These are phyloP conservation scores for Xylaria venustula DNA, from an alignment of 495 filamentous ascomycete species.

Conservation along the genomic window DNA sequence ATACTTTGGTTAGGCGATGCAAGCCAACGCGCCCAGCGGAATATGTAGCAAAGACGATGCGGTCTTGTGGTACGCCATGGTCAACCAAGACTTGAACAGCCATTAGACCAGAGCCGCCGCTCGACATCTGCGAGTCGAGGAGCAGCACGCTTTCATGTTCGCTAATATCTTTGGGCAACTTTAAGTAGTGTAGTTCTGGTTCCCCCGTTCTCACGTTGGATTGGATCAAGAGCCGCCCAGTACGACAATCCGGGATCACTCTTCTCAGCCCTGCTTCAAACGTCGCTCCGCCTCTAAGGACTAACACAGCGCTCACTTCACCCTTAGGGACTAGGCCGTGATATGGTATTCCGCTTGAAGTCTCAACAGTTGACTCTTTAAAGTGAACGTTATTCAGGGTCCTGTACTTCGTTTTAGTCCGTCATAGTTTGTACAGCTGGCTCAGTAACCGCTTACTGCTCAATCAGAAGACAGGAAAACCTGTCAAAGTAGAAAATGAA, in stretches of 20 bases:
- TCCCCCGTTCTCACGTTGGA: slow-evolving; percentile 80
- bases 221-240: slow-evolving; percentile 86
- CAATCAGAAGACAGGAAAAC: slow-evolving; percentile 76
- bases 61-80: slow-evolving; percentile 83
- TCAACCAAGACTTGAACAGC: slow-evolving; percentile 91
- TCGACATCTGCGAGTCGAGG: slow-evolving; percentile 90
- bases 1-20: slow-evolving; percentile 80
- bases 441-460: slow-evolving; percentile 54
- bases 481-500: slow-evolving; percentile 98
- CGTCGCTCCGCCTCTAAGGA: slow-evolving; percentile 81
- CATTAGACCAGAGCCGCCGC: slow-evolving; percentile 92
- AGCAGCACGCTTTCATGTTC: slow-evolving; percentile 77
- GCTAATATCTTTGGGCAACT: slow-evolving; percentile 67
- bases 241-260: slow-evolving; percentile 87
- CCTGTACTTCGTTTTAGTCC: slow-evolving; percentile 34
- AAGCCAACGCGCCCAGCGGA: slow-evolving; percentile 78
- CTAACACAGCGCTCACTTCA: slow-evolving; percentile 79
- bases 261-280: slow-evolving; percentile 86
- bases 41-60: slow-evolving; percentile 86
- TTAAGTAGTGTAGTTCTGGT: slow-evolving; percentile 86
- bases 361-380: slow-evolving; percentile 57
- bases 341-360: slow-evolving; percentile 66
- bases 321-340: slow-evolving; percentile 64
- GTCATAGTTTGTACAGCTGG: not conserved
- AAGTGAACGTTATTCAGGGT: slow-evolving; percentile 73